Percentiles rank a stretch among this genome's conserved stretches.
Evolutionary conservation across 2,329 filamentous ascomycete species (phyloP).

Genomic region (Diaporthe amygdali): DNA sequence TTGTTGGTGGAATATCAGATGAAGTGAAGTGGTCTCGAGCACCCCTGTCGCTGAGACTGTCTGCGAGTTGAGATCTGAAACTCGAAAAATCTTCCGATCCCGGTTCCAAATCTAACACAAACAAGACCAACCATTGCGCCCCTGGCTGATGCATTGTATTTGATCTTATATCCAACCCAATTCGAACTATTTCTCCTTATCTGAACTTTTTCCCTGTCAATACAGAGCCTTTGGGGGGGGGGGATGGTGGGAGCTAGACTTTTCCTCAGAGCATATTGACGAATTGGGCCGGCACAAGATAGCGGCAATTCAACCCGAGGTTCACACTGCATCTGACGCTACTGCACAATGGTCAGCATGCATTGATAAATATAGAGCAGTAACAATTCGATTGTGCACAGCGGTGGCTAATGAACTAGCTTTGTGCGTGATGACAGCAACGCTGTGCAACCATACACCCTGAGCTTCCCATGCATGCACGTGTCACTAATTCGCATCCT

Average conservation of each 20-base stretch:
- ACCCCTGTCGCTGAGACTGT: not conserved
- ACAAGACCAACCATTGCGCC: too few relatives aligned
- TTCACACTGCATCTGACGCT: not conserved
- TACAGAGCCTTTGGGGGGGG: not conserved
- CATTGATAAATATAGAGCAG: not conserved
- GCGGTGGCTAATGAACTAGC: not conserved
- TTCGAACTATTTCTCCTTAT: not conserved
- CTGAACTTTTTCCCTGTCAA: too few relatives aligned
- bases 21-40: not conserved
- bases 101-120: too few relatives aligned
- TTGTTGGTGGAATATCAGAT: too few relatives aligned
- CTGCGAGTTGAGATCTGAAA: too few relatives aligned
- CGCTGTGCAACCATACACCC: not conserved
- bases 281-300: not conserved
- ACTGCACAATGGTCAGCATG: not conserved
- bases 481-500: not conserved
- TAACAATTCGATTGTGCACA: not conserved
- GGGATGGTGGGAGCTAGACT: not conserved
- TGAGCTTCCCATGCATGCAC: not conserved
- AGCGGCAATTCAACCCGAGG: not conserved
- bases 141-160: not conserved
- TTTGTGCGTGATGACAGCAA: not conserved
- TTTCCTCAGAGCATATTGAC: not conserved
- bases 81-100: too few relatives aligned
- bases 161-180: not conserved